Base-by-base conservation (phyloP, 768 basidiomycete genomes). In the Pleurotus citrinopileatus region DNA sequence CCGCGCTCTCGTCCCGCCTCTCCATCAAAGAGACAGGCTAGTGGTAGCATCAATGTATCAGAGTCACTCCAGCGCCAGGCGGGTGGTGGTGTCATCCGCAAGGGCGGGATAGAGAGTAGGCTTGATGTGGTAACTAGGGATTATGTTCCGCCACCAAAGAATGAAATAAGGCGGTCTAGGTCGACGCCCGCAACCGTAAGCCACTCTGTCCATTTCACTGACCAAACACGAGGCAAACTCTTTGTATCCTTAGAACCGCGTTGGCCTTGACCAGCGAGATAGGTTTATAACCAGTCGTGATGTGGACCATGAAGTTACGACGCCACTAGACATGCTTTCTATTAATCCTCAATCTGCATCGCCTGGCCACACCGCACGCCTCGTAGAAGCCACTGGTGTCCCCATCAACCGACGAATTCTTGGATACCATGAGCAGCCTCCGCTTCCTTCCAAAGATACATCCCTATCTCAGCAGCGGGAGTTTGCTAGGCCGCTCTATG, bases 341-440 rank as follows among this genome's bases (percentile, higher is more conserved):
- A 67, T 86, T 60, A 82, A 84, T 64, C 71, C 82, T 0, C 73
- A 77, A 38, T 72, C 78, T 1, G 72, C 78, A 10, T 91, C 90
- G 0, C 89, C 89, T 1, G 82, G 84, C 0, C 91, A 92, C 63
- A 89, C 89, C 0, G 87, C 88, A 9, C 81, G 91, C 36, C 79
- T 93, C 17, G 86, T 82, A 4, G 84, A 79, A 0, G 90, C 91
- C 1, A 81, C 89, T 0, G 90, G 89, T 19, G 79, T 93, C 12
- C 84, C 86, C 8, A 68, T 89, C 48, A 89, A 87, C 62, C 83
- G 87, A 20, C 87, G 94, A 28, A 87, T 97, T 47, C 80, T 97
- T 5, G 86, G 89, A 4, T 97, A 94, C 68, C 88, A 92, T 65
- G 92, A 94, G 65, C 83, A 83, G 13, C 94, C 94, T 0, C 89